A percentile compares a stretch with the other conserved stretches of the same genome.
These are phyloP conservation scores for Leishmania major DNA, from an alignment of 208 protist species.

Conservation along the genomic window DNA sequence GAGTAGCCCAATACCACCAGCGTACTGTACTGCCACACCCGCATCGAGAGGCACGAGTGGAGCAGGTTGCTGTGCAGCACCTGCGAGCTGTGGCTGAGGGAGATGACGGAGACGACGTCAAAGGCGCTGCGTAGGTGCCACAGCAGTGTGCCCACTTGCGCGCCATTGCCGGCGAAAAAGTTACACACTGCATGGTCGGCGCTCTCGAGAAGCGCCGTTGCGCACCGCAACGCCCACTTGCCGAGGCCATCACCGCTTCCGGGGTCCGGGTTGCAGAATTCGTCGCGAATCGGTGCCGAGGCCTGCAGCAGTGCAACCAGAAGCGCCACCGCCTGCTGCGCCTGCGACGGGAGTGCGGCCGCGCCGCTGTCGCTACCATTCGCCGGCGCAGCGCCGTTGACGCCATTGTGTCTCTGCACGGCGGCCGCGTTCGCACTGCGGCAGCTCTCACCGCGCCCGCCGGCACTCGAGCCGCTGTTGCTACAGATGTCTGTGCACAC, in stretches of 20 bases:
- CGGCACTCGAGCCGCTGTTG: background rate
- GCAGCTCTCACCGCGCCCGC: background rate
- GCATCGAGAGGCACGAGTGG: slow-evolving; percentile 57
- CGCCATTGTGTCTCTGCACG: background rate
- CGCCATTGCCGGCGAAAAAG: slow-evolving; percentile 46
- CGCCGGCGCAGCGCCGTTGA: background rate
- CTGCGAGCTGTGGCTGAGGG: slow-evolving; percentile 56
- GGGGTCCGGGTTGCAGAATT: slow-evolving; percentile 49
- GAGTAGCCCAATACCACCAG: slow-evolving; percentile 63
- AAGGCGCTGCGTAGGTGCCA: slow-evolving; percentile 60
- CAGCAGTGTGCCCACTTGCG: slow-evolving; percentile 29
- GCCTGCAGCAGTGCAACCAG: slow-evolving; percentile 62
- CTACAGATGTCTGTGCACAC: slow-evolving; percentile 60
- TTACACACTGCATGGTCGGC: slow-evolving; percentile 53
- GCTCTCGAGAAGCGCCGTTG: slow-evolving; percentile 45
- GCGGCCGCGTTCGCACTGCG: background rate
- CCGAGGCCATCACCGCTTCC: slow-evolving; percentile 35
- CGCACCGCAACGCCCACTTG: slow-evolving; percentile 45
- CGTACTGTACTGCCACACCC: slow-evolving; percentile 59
- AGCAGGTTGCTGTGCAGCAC: slow-evolving; percentile 63
- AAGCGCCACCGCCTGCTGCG: slow-evolving; percentile 50
- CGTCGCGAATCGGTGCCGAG: slow-evolving; percentile 66
- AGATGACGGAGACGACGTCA: slow-evolving; percentile 64
- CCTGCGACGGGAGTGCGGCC: slow-evolving; percentile 4
- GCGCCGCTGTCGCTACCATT: background rate